Base-by-base conservation (phyloP, 2,329 filamentous ascomycete genomes). In the Talaromyces sp. region DNA sequence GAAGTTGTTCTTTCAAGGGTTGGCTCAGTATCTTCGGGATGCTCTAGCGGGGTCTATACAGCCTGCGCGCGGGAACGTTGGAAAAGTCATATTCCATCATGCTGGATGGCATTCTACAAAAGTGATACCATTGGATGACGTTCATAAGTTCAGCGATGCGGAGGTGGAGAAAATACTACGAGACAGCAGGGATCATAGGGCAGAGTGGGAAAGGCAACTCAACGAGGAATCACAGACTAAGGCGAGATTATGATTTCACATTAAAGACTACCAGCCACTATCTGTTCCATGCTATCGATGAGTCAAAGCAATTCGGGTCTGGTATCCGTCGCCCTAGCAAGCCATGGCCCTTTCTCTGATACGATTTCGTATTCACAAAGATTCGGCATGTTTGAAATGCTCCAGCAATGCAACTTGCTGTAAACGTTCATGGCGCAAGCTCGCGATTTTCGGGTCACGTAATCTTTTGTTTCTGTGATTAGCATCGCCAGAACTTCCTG, bases 1-100 rank as follows among this genome's bases (percentile, higher is more conserved):
- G 2, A 73, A 67, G 63, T 77, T 80, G 50, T 88, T 84, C 64
- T 80, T 84, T 58, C 70, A 78, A 13, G 73, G 75, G 2, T 84
- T 84, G 81, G 73, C 81, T 0, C 71, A 69, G 1, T 91, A 90
- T 56, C 73, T 71, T 52, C 65, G 64, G 0, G 67, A 73, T 60
- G 72, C 69, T 5, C 68, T 65, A 5, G 63, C 67, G 0, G 72
- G 66, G 25, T 31, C 52, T 31, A 21, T 59, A 39, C 51, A n/a
- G 17, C 25, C 57, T 7, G 1, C 60, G 58, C 17, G 66, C 71
- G 6, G 59, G 59, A 62, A 19, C n/a, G 61, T 68, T n/a, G 70
- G 69, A n/a, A 55, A 67, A 37, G 60, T 73, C 45, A 67, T 68
- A 8, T 70, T 67, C 61, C 51, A 72, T n/a, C 64, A 66, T 21